phyloP scores from a whole-genome alignment of 2,329 filamentous ascomycete species.

The Diatrype stigma region DNA sequence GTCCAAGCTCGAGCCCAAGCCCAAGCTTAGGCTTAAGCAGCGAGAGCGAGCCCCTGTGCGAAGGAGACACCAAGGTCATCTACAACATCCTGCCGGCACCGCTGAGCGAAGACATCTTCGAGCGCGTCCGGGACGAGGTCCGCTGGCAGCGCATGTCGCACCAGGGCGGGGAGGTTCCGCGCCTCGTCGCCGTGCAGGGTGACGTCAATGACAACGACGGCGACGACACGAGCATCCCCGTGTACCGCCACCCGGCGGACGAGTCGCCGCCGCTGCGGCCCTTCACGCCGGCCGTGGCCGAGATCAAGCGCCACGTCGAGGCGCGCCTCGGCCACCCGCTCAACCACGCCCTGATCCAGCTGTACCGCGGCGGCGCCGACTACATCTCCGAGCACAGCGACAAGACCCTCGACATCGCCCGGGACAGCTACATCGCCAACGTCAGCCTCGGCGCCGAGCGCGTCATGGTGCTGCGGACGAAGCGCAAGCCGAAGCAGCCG shows the following conservation, averaged over 20 bases:
- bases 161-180: slow-evolving; percentile 83
- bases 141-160: slow-evolving; percentile 91
- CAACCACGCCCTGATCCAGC: slow-evolving; percentile 90
- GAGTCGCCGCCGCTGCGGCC: slow-evolving; percentile 72
- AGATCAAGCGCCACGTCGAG: slow-evolving; percentile 67
- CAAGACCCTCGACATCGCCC: slow-evolving; percentile 88
- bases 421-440: slow-evolving; percentile 81
- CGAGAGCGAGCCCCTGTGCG: slow-evolving; percentile 57
- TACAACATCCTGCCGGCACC: slow-evolving; percentile 61
- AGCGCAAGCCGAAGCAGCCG: slow-evolving; percentile 44
- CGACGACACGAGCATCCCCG: slow-evolving; percentile 49
- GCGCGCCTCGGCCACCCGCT: slow-evolving; percentile 70
- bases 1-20: background rate
- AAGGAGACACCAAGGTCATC: slow-evolving; percentile 75
- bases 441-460: slow-evolving; percentile 89
- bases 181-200: slow-evolving; percentile 87
- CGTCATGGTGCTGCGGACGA: slow-evolving; percentile 84
- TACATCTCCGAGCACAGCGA: slow-evolving; percentile 96
- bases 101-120: slow-evolving; percentile 60
- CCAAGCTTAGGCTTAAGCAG: background rate
- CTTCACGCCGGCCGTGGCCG: slow-evolving; percentile 70
- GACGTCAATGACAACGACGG: slow-evolving; percentile 62
- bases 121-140: slow-evolving; percentile 68
- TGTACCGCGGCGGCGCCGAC: slow-evolving; percentile 84
- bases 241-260: slow-evolving; percentile 94